These are phyloP conservation scores for Erodium chrysanthum DNA, from an alignment of 441 rosid species.

Conservation along the genomic window DNA sequence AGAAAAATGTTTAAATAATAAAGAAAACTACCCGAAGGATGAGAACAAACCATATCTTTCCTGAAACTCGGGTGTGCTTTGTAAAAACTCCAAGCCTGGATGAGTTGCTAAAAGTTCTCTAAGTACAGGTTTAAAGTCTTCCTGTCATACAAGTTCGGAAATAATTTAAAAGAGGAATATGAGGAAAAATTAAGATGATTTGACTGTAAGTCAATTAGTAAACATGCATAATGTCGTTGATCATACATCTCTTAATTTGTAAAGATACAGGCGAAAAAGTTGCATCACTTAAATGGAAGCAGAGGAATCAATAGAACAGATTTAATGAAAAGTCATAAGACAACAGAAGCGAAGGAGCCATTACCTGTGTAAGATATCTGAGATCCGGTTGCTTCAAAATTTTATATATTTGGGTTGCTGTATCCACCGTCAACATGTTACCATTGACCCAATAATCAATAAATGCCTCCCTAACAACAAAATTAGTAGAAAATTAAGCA, in stretches of 20 bases:
- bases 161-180: conserved; percentile 9
- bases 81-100: conserved; percentile 90
- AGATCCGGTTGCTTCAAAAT: conserved; percentile 70
- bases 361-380: conserved; percentile 72
- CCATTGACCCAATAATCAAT: conserved; percentile 77
- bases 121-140: conserved; percentile 80
- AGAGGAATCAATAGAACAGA: not conserved
- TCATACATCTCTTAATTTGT: not conserved
- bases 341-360: conserved; percentile 10
- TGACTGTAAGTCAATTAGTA: not conserved
- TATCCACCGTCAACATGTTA: conserved; percentile 73
- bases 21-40: not conserved
- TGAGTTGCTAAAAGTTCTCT: conserved; percentile 85
- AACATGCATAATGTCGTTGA: not conserved
- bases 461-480: conserved; percentile 62
- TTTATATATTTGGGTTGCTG: conserved; percentile 63
- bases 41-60: conserved; percentile 74
- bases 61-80: conserved; percentile 95
- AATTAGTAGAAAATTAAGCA: conserved; percentile 14
- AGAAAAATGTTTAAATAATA: not conserved
- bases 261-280: not conserved
- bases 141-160: conserved; percentile 40
- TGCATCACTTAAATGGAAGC: not conserved
- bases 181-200: not conserved
- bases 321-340: not conserved